Base-by-base conservation (phyloP, 1,284 basidiomycete species). In the Puccinia triticina region DNA sequence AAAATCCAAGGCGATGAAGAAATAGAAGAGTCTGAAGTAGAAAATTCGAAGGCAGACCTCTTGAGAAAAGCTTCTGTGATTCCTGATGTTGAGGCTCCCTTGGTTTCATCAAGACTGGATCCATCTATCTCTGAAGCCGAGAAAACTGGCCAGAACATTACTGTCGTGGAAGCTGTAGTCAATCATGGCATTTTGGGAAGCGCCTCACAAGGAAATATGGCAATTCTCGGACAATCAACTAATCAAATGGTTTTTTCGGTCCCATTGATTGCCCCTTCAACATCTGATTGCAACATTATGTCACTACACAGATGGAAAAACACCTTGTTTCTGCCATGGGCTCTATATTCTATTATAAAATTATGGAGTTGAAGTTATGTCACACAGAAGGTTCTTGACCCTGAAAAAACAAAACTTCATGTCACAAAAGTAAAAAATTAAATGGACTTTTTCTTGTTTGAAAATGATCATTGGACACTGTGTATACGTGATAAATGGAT, bases 171-270 rank as follows among this genome's bases (percentile, higher is more conserved):
- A 26, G 48, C 71, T 16, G 71, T 73, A 10, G 48, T 37, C 71
- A 37, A 46, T 46, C 66, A 48, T 26, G 66, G 66, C 7, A 46
- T 46, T 26, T 1, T 29, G n/a, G 40, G 18, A 26, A n/a, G 16
- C 21, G 21, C 40, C 16, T 26, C 66, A 11, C 66, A 69, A 46
- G 43, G 43, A 11, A 29, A n/a, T 12, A 29, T 37, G 1, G 66
- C 43, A 26, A 16, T 69, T 10, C 23, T 69, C 37, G 66, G 66
- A 2, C 66, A 69, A 69, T 43, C 66, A n/a, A 43, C 66, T 46
- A 69, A 26, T 34, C 71, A 73, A 55, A 8, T 53, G 26, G 2
- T 73, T 34, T 73, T 73, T 46, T 73, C 71, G 18, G 71, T 73
- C n/a, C 71, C 71, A 21, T 8, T 73, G 4, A 73, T 73, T 26